Evolutionary conservation across 306 rosid genomes (phyloP).

Genomic region (Gastrolobium bilobum): DNA sequence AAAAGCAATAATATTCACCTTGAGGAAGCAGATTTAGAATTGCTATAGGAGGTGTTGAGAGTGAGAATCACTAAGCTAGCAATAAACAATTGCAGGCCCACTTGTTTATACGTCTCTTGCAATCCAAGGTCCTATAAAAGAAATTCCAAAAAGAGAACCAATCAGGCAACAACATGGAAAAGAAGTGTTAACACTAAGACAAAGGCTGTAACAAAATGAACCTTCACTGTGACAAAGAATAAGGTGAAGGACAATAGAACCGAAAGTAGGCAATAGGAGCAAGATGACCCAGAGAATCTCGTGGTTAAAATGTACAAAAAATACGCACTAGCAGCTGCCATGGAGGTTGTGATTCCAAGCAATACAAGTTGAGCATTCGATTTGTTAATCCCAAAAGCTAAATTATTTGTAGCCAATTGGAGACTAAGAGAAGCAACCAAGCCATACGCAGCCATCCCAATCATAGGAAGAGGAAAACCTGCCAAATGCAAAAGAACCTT

Average conservation of each 20-base stretch:
- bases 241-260: conserved; percentile 82
- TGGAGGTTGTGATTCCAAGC: conserved; percentile 76
- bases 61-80: conserved; percentile 80
- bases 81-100: conserved; percentile 67
- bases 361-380: conserved; percentile 63
- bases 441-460: conserved; percentile 84
- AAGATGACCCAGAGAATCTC: conserved; percentile 68
- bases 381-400: conserved; percentile 68
- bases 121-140: conserved; percentile 72
- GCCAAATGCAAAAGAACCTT: conserved; percentile 55
- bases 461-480: conserved; percentile 91
- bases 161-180: conserved; percentile 5
- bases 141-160: conserved; percentile 22
- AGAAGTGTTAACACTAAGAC: background rate
- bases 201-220: conserved; percentile 21
- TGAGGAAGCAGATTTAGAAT: conserved; percentile 60
- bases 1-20: conserved; percentile 58
- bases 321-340: conserved; percentile 90
- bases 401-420: conserved; percentile 61
- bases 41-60: conserved; percentile 69
- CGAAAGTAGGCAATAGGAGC: conserved; percentile 78
- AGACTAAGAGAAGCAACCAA: conserved; percentile 68
- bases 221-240: conserved; percentile 69
- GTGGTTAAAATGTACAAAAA: conserved; percentile 83
- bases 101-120: conserved; percentile 61